These are phyloP conservation scores for Apophysomyces trapeziformis DNA, from an alignment of 371 early-diverging fungal species.

Conservation along the genomic window DNA sequence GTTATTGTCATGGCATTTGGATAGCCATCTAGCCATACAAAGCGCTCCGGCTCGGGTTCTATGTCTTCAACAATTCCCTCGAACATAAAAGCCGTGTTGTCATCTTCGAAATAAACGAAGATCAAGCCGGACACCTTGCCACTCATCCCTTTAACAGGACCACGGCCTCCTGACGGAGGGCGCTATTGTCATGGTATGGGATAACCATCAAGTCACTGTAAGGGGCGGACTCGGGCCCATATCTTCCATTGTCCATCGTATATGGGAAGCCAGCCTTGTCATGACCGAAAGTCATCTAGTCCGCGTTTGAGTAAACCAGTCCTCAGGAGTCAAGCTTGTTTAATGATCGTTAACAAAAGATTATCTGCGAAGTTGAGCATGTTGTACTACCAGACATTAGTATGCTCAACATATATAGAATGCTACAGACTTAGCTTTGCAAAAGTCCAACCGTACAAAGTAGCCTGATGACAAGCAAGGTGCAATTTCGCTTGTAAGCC, in stretches of 20 bases:
- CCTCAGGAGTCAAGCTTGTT: not conserved
- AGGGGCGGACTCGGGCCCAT: not conserved
- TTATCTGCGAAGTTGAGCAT: not conserved
- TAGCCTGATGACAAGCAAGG: not conserved
- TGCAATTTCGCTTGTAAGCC: conserved; percentile 1
- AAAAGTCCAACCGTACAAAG: not conserved
- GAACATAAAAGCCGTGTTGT: not conserved
- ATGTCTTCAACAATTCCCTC: not conserved
- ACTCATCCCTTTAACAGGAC: conserved; percentile 3
- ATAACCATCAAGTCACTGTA: not conserved
- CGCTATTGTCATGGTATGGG: conserved; percentile 4
- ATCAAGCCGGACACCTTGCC: not conserved
- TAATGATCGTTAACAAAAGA: not conserved
- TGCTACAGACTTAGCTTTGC: not conserved
- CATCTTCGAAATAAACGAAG: not conserved
- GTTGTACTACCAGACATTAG: not conserved
- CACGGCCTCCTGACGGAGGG: not conserved
- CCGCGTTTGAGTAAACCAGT: not conserved
- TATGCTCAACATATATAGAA: not conserved
- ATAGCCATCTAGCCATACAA: conserved; percentile 2
- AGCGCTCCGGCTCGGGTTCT: not conserved
- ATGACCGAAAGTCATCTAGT: not conserved
- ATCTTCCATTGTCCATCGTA: not conserved
- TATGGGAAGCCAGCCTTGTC: not conserved
- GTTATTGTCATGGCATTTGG: not conserved